A percentile compares a stretch with the other conserved stretches of the same genome.
These are phyloP conservation scores for Colletotrichum shisoi DNA, from an alignment of 2,329 filamentous ascomycete genomes.

Conservation along the genomic window DNA sequence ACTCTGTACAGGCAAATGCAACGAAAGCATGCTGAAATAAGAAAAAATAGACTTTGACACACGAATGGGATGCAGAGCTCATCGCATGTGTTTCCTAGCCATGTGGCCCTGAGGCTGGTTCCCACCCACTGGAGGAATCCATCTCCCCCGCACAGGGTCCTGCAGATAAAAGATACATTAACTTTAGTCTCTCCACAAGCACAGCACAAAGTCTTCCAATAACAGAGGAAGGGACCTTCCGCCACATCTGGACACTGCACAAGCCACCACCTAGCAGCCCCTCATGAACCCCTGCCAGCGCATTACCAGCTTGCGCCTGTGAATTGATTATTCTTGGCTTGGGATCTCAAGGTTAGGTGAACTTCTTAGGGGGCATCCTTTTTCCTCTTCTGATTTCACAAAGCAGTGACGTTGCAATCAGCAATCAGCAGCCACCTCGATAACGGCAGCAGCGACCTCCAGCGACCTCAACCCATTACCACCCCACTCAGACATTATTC, in stretches of 20 bases:
- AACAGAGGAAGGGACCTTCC: background rate
- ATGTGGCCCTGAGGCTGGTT: conserved; percentile 25
- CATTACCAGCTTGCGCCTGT: conserved; percentile 27
- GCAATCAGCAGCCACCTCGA: conserved; percentile 10
- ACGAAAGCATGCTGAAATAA: conserved; percentile 9
- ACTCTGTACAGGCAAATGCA: background rate
- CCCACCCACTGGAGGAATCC: background rate
- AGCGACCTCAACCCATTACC: conserved; percentile 1
- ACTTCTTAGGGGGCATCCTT: conserved; percentile 25
- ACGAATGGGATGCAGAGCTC: conserved; percentile 33
- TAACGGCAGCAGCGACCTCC: conserved; percentile 4
- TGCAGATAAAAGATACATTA: conserved; percentile 13
- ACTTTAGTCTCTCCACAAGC: accelerated
- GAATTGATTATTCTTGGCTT: conserved; percentile 14
- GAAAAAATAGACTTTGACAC: conserved; percentile 13
- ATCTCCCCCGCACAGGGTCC: conserved; percentile 16
- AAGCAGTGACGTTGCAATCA: conserved; percentile 39
- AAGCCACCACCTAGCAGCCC: conserved; percentile 4
- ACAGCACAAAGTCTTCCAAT: background rate
- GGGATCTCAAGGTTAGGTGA: conserved; percentile 27
- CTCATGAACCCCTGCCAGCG: conserved; percentile 17
- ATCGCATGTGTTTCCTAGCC: conserved; percentile 25
- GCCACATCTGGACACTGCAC: conserved; percentile 19
- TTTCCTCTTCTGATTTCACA: conserved; percentile 16
- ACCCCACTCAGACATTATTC: background rate